Base-by-base conservation (phyloP, 495 filamentous ascomycete genomes). In the Melanomma pulvis-pyrius region DNA sequence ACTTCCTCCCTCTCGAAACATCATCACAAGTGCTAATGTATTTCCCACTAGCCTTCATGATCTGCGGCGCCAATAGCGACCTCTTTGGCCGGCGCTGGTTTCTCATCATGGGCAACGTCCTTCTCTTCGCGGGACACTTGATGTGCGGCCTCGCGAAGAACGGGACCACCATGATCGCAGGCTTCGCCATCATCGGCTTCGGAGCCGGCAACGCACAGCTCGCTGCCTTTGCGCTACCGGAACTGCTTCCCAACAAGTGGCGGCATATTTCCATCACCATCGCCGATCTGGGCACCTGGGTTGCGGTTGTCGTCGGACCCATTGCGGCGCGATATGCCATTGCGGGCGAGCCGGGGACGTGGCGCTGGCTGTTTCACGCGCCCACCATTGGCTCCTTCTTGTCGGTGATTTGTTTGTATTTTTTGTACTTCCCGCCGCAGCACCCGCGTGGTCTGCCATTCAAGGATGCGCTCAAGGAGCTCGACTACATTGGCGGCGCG, bases 241-340 rank as follows among this genome's bases (percentile, higher is more conserved):
- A 78, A 52, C 64, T 78, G 1, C 63, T 78, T 7, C 76, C 76
- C 4, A 75, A 75, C 65, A 78, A 74, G 61, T 75, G 68, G 65
- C 55, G 74, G 12, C 72, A 74, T 47, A 60, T 67, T 19, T 69
- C 54, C 22, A 49, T 77, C 36, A 59, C 63, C 0, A 34, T 77
- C 22, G 73, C 74, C 1, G 75, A 77, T 58, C 25, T 65, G n/a
- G 66, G 56, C 1, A 65, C 65, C 26, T 72, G 56, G 44, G 25
- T 77, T n/a, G 65, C 71, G 24, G 74, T 77, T 32, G 44, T 75
- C 30, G 54, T 75, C 22, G 74, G 71, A 13, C 75, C 75, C 8
- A 66, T 77, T 8, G 68, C 68, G 1, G 75, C 60, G 2, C 59
- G 74, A 17, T 75, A 72, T 54, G 70, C 68, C 5, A 66, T 70